Base-by-base conservation (phyloP, 208 protist genomes). In the Acanthamoeba rhysodes region DNA sequence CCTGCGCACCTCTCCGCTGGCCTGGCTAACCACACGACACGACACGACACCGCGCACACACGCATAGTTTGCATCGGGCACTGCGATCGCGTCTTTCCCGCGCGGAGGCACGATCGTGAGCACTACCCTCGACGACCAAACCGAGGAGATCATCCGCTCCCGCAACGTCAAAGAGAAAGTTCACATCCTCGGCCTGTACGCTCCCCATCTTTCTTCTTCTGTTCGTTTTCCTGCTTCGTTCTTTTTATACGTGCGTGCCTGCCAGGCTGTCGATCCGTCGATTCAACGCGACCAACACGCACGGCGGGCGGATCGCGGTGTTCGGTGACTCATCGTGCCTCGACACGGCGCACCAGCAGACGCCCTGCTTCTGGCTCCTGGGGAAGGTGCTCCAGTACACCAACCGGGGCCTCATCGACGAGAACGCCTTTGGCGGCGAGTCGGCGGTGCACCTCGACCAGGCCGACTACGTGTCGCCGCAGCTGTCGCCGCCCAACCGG, bases 301-400 rank as follows among this genome's bases (percentile, higher is more conserved):
- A 64, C 10, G 68, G 82, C 29, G 97, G 97, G n/a, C 90, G 96
- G 22, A 95, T 98, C 32, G 96, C 95, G 2, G 96, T 98, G 5
- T 98, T 97, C 95, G 97, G 97, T 53, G 97, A 98, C 92, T 97
- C 96, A 0, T 97, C 68, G 53, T 98, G 98, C 94, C 29, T 98
- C 1, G 98, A 98, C 78, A 95, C 93, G 50, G 87, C 95, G 6
- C 92, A 94, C 64, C 74, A 95, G 48, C 93, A 92, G 34, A 59
- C 72, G 9, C 85, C 90, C n/a, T 97, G 96, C 68, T 93, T 93
- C 82, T 96, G 95, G 96, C 76, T 97, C 9, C 48, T 97, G 20
- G 72, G 70, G 27, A 57, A 76, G 34, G 80, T 97, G 24, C 62
- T 97, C 29, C 55, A 95, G 80, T 95, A 96, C 53, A 70, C 90